Conservation (phyloP, 139 green algal species). For the Axilococcus clingmanii region DNA sequence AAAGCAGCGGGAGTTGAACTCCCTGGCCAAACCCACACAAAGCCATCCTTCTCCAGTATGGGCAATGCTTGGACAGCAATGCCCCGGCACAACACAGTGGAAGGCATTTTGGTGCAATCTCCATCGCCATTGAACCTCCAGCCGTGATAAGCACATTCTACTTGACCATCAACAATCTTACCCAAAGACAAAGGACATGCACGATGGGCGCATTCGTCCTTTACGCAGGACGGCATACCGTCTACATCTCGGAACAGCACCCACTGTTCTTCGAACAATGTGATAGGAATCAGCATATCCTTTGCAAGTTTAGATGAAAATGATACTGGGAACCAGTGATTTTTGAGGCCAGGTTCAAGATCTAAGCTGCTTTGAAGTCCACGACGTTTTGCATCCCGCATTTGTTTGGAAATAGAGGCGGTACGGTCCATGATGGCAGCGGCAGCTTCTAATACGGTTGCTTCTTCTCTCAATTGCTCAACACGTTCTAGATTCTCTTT, state of each 20-base stretch:
- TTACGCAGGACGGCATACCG: constrained; percentile 15
- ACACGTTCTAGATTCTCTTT: constrained; percentile 61
- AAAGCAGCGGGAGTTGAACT: constrained; percentile 48
- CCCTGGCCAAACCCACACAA: constrained; percentile 90
- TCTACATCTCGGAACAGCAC: constrained; percentile 79
- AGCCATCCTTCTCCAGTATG: constrained; percentile 77
- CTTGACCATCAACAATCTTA: constrained; percentile 45
- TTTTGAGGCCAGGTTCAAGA: constrained; percentile 22
- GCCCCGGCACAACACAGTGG: constrained; percentile 53
- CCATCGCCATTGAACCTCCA: constrained; percentile 81
- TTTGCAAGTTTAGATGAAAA: constrained; percentile 19
- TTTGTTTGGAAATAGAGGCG: neutral
- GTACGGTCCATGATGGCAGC: neutral
- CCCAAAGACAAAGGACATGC: constrained; percentile 88
- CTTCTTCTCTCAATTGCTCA: constrained; percentile 60
- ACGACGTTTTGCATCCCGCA: neutral
- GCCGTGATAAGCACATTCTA: constrained; percentile 88
- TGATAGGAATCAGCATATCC: constrained; percentile 51
- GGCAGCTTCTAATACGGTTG: constrained; percentile 11
- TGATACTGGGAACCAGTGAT: constrained; percentile 31
- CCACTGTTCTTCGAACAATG: constrained; percentile 92
- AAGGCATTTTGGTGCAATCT: constrained; percentile 87
- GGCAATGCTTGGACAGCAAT: constrained; percentile 68
- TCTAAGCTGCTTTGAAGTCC: constrained; percentile 24
- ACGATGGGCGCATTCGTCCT: constrained; percentile 89